Percentiles rank a stretch among this genome's conserved stretches.
Conservation (phyloP, 177 flowering plant genomes). For the Tripterygium wilfordii region DNA sequence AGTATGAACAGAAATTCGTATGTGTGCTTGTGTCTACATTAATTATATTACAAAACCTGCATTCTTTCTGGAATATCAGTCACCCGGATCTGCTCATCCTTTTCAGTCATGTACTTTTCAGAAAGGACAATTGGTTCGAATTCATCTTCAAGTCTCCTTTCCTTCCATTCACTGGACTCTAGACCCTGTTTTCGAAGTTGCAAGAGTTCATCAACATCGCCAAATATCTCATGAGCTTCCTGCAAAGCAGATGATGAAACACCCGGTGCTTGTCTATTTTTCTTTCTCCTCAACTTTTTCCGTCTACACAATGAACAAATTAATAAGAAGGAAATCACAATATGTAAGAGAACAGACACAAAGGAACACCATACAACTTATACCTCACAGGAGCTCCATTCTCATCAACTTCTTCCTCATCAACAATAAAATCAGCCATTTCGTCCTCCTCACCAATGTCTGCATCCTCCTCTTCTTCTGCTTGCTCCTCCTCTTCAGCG, state of each 20-base stretch:
- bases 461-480: slow-evolving; percentile 60
- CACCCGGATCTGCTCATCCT: slow-evolving; percentile 68
- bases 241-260: slow-evolving; percentile 71
- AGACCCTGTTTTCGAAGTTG: slow-evolving; percentile 51
- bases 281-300: slow-evolving; percentile 50
- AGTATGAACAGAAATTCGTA: neutral
- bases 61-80: slow-evolving; percentile 88
- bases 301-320: slow-evolving; percentile 27
- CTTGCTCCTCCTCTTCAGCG: slow-evolving; percentile 76
- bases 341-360: neutral
- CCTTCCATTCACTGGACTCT: slow-evolving; percentile 49
- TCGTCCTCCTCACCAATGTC: slow-evolving; percentile 89
- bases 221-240: slow-evolving; percentile 94
- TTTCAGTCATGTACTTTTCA: slow-evolving; percentile 92
- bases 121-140: slow-evolving; percentile 80
- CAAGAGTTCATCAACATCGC: slow-evolving; percentile 83
- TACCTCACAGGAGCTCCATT: slow-evolving; percentile 74
- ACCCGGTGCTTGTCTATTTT: slow-evolving; percentile 59
- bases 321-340: neutral
- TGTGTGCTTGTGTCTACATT: too few relatives aligned
- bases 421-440: slow-evolving; percentile 94
- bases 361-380: neutral
- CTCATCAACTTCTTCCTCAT: slow-evolving; percentile 80
- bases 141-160: slow-evolving; percentile 73
- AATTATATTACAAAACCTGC: too few relatives aligned